Conservation (phyloP, 441 rosid genomes). For the Metrosideros polymorpha region DNA sequence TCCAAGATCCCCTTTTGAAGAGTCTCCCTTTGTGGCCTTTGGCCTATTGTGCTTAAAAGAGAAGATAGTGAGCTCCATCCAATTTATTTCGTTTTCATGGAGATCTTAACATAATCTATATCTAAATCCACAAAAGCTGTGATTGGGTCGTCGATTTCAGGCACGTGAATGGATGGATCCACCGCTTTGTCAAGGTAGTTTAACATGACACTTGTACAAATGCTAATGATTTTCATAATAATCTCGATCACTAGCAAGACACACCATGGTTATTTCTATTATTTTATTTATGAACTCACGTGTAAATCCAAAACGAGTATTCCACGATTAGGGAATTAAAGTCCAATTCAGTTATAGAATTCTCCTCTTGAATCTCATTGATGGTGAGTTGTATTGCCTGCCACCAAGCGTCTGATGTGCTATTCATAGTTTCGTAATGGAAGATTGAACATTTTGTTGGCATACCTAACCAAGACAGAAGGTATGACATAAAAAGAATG, state of each 20-base stretch:
- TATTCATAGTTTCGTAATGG: background rate
- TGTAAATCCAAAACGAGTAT: background rate
- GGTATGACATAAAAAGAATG: background rate
- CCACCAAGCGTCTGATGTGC: rapidly evolving
- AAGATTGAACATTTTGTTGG: background rate
- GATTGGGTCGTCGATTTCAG: background rate
- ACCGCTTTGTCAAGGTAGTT: background rate
- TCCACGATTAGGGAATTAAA: background rate
- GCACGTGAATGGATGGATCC: background rate
- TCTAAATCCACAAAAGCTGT: background rate
- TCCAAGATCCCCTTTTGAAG: background rate
- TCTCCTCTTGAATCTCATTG: background rate
- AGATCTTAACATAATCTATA: background rate
- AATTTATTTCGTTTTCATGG: background rate
- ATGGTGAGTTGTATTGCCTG: background rate
- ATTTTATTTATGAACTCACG: background rate
- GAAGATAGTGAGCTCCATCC: background rate
- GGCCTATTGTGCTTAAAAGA: background rate
- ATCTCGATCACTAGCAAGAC: rapidly evolving
- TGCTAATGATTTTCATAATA: background rate
- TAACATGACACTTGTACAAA: background rate
- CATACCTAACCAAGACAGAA: background rate
- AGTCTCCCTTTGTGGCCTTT: background rate
- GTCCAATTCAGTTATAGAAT: background rate
- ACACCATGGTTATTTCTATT: background rate